Base-by-base conservation (phyloP, 2,329 filamentous ascomycete species). In the Exserohilum rostratum region DNA sequence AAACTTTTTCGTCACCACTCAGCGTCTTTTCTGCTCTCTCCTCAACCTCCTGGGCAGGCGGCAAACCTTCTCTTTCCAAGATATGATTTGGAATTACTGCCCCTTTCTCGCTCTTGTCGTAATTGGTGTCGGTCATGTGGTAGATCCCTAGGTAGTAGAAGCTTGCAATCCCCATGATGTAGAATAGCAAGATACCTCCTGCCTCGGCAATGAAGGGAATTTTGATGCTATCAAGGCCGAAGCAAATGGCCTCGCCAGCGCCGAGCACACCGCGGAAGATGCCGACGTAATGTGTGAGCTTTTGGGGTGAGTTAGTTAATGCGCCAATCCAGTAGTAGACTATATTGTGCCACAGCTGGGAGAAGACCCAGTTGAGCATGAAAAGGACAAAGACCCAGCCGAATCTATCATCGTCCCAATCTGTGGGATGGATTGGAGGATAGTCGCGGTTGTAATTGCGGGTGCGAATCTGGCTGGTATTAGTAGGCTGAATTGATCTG, bases 291-390 rank as follows among this genome's bases (percentile, higher is more conserved):
- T 71, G 67, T 0, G 64, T 70, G 9, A 70, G 61, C 43, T 70
- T 71, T 43, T 69, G 66, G 2, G 68, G 68, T 2, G 68, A 70
- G 51, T 70, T 71, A 11, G 68, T 70, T 25, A 71, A 47, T 3
- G 66, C 65, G n/a, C 68, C 68, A 39, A 70, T 69, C 65, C 62
- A 71, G 55, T 70, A 71, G 57, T 69, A 68, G 6, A 70, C 65
- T 13, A 70, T 68, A 40, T 70, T 68, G 52, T 71, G 67, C 67
- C 67, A 71, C 4, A 71, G 54, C 58, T 70, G 66, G 29, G 65
- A 69, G 47, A 62, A 68, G 13, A 69, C 66, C 68, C 68, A 71
- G 20, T 55, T 71, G 39, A 71, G 51, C 62, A 69, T 71, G 49
- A 71, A 71, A 13, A 71, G 65, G 6, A 68, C 54, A 40, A 71